These are phyloP conservation scores for Venturia nashicola DNA, from an alignment of 2,329 filamentous ascomycete species.

Conservation along the genomic window DNA sequence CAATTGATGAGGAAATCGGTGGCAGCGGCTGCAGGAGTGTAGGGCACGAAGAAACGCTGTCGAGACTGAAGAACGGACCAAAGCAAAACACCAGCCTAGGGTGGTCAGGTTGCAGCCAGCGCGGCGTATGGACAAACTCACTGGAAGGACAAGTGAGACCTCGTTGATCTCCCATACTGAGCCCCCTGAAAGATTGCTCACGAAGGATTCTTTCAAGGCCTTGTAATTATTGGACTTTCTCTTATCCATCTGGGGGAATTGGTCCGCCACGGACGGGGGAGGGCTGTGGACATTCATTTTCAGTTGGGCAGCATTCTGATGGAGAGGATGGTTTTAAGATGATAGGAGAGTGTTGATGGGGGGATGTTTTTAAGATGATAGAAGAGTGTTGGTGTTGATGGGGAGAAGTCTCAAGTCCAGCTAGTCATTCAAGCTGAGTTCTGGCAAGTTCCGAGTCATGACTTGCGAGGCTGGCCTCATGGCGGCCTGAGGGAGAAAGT, in stretches of 20 bases:
- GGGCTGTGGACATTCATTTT: background rate
- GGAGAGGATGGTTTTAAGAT: background rate
- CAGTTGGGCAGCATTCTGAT: background rate
- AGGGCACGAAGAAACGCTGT: slow-evolving; percentile 70
- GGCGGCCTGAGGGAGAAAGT: too few species aligned
- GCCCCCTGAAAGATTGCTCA: slow-evolving; percentile 80
- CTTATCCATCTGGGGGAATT: background rate
- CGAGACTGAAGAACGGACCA: slow-evolving; percentile 84
- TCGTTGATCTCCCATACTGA: slow-evolving; percentile 74
- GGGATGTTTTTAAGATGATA: background rate
- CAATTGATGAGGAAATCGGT: slow-evolving; percentile 86
- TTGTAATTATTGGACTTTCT: slow-evolving; percentile 53
- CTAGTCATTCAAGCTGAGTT: background rate
- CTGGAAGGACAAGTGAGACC: slow-evolving; percentile 74
- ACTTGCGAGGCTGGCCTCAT: background rate
- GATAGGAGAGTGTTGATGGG: background rate
- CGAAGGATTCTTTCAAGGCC: slow-evolving; percentile 85
- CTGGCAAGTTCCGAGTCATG: background rate
- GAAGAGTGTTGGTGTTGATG: background rate
- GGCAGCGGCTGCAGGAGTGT: slow-evolving; percentile 52
- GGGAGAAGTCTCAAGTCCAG: background rate
- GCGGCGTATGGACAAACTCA: slow-evolving; percentile 34
- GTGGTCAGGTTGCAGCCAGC: slow-evolving; percentile 12
- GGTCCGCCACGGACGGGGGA: background rate
- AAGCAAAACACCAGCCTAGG: slow-evolving; percentile 64